phyloP scores from a whole-genome alignment of 768 basidiomycete genomes.

The Mycena leptocephala region DNA sequence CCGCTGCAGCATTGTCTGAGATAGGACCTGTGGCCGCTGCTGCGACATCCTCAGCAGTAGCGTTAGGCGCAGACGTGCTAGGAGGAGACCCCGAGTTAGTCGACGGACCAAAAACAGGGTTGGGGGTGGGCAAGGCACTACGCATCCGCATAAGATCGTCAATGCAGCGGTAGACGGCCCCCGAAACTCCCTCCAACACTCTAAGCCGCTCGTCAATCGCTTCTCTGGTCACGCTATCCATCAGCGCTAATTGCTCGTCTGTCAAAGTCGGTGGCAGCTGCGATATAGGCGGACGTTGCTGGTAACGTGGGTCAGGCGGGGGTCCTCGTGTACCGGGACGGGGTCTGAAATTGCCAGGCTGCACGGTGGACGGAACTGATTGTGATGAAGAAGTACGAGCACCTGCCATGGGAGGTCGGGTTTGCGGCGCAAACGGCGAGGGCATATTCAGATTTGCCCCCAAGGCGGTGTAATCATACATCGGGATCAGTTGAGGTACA shows the following conservation, averaged over 20 bases:
- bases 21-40: slow-evolving; percentile 19
- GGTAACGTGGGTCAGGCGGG: slow-evolving; percentile 28
- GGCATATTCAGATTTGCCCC: slow-evolving; percentile 13
- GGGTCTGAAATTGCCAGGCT: slow-evolving; percentile 13
- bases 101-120: slow-evolving; percentile 32
- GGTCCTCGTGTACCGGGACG: slow-evolving; percentile 26
- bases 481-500: slow-evolving; percentile 51
- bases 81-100: not conserved
- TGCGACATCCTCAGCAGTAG: not conserved
- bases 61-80: not conserved
- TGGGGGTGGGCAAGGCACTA: slow-evolving; percentile 68
- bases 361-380: not conserved
- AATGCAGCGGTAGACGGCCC: slow-evolving; percentile 79
- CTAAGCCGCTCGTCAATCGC: slow-evolving; percentile 90
- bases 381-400: slow-evolving; percentile 15
- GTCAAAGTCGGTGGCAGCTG: slow-evolving; percentile 66
- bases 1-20: slow-evolving; percentile 21
- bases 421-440: slow-evolving; percentile 2
- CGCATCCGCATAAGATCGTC: slow-evolving; percentile 86
- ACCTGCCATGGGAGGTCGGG: slow-evolving; percentile 20
- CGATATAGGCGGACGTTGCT: slow-evolving; percentile 36
- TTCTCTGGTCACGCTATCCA: slow-evolving; percentile 82
- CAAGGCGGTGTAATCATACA: slow-evolving; percentile 46
- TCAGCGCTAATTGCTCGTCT: slow-evolving; percentile 73
- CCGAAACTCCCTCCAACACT: slow-evolving; percentile 85